These are phyloP conservation scores for Dissophora globulifera DNA, from an alignment of 192 early-diverging fungal genomes.

Conservation along the genomic window DNA sequence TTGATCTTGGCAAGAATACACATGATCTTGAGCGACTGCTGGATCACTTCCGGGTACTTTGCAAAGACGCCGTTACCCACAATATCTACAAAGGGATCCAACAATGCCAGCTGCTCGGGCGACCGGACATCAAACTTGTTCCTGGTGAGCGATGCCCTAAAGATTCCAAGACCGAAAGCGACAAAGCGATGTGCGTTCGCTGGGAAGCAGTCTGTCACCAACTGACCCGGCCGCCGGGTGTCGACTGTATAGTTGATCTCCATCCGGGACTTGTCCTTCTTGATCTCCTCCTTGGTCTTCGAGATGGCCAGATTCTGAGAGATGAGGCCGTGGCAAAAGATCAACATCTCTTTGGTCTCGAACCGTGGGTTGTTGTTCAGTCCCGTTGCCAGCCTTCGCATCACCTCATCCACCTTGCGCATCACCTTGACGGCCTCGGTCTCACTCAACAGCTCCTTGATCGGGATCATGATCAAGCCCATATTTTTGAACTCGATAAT, in stretches of 20 bases:
- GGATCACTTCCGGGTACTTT: slow-evolving; percentile 74
- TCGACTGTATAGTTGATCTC: slow-evolving; percentile 80
- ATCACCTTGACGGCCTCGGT: slow-evolving; percentile 83
- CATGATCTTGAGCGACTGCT: slow-evolving; percentile 79
- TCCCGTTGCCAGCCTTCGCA: slow-evolving; percentile 80
- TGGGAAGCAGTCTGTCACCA: slow-evolving; percentile 78
- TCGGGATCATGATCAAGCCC: slow-evolving; percentile 77
- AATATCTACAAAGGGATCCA: slow-evolving; percentile 84
- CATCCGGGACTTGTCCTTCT: slow-evolving; percentile 63
- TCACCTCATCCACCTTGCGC: slow-evolving; percentile 81
- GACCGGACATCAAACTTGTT: slow-evolving; percentile 67
- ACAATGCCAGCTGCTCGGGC: slow-evolving; percentile 69
- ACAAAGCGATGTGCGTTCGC: slow-evolving; percentile 93
- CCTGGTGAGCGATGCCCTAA: slow-evolving; percentile 74
- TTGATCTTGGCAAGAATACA: slow-evolving; percentile 74
- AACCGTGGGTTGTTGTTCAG: slow-evolving; percentile 81
- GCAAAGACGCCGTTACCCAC: slow-evolving; percentile 89
- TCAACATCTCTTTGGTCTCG: slow-evolving; percentile 71
- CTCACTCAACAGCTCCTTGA: slow-evolving; percentile 88
- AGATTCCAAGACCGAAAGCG: slow-evolving; percentile 90
- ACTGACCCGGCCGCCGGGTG: slow-evolving; percentile 67
- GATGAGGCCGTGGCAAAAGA: slow-evolving; percentile 88
- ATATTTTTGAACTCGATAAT: slow-evolving; percentile 76
- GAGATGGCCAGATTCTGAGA: slow-evolving; percentile 85
- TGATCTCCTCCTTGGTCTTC: slow-evolving; percentile 66